Base-by-base conservation (phyloP, 1,284 basidiomycete species). In the Tremellales sp. region DNA sequence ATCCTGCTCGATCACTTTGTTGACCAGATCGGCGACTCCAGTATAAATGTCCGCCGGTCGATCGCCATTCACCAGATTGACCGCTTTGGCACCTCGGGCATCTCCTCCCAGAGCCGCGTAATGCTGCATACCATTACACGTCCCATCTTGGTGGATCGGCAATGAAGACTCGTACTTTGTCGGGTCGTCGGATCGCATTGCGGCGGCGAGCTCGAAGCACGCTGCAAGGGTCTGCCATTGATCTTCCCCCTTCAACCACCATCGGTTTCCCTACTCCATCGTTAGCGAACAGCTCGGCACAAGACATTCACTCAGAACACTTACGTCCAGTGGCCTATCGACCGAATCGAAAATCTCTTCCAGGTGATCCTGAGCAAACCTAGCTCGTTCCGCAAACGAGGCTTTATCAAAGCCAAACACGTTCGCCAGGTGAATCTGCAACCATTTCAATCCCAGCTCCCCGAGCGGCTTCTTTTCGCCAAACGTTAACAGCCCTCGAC, bases 81-180 rank as follows among this genome's bases (percentile, higher is more conserved):
- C 94, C 64, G 97, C 93, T 57, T 79, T 78, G 3, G 94, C 94
- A 50, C 94, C 95, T 26, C 81, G 79, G 24, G 81, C 76, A 63
- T 99, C 95, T 22, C 94, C 95, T 46, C 95, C 94, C 3, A 99
- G 81, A 1, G 94, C 94, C 10, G 95, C 95, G 63, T 99, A 99
- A 71, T 99, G 94, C 74, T 99, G 94, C 59, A 99, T 77, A 38
- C 95, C 94, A 66, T 99, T 99, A 65, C 95, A 99, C 0, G 95
- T 97, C 1, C 94, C 95, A 63, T 98, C 95, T 74, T 98, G 95
- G 69, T 99, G 95, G 6, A 97, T 82, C 0, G 95, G 95, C 14
- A 97, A 77, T n/a, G 76, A 73, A 3, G 84, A 90, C 58, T 79
- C 74, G 74, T 81, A 97, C 21, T 74, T 71, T 28, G 77, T 75